A percentile compares a stretch with the other conserved stretches of the same genome.
phyloP scores from a whole-genome alignment of 768 basidiomycete genomes.

The Russula emetica region DNA sequence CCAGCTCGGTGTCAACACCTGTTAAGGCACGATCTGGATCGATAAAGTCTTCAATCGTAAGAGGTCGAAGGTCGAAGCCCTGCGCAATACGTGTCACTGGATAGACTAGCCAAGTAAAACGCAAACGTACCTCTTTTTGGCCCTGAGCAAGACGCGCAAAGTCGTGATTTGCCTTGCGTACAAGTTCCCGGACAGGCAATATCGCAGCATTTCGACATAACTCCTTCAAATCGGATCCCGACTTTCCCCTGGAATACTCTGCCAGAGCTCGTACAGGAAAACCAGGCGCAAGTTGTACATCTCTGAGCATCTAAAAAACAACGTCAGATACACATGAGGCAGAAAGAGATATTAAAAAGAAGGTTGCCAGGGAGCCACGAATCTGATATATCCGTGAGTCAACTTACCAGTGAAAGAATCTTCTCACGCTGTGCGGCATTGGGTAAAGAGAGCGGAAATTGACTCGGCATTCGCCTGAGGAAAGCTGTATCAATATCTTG shows the following conservation, averaged over 20 bases:
- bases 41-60: conserved; percentile 68
- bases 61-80: conserved; percentile 75
- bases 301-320: conserved; percentile 72
- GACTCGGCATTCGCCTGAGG: conserved; percentile 96
- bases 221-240: conserved; percentile 90
- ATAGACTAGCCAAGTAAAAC: neutral
- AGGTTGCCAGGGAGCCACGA: neutral
- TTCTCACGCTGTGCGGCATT: conserved; percentile 72
- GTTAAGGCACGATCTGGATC: conserved; percentile 35
- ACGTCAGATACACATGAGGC: neutral
- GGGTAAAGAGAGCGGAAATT: conserved; percentile 82
- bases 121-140: conserved; percentile 42
- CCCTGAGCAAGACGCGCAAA: conserved; percentile 46
- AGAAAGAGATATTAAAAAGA: neutral
- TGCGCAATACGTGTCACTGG: conserved; percentile 32
- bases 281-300: conserved; percentile 58
- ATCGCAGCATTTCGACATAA: conserved; percentile 91
- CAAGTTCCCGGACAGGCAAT: conserved; percentile 83
- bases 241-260: conserved; percentile 62
- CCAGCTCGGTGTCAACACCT: neutral
- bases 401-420: conserved; percentile 71
- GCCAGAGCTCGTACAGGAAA: conserved; percentile 66
- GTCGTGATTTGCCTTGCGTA: conserved; percentile 50
- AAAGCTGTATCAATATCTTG: conserved; percentile 87
- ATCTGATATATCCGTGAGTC: neutral